phyloP scores from a whole-genome alignment of 495 filamentous ascomycete genomes.

The Amniculicola lignicola region DNA sequence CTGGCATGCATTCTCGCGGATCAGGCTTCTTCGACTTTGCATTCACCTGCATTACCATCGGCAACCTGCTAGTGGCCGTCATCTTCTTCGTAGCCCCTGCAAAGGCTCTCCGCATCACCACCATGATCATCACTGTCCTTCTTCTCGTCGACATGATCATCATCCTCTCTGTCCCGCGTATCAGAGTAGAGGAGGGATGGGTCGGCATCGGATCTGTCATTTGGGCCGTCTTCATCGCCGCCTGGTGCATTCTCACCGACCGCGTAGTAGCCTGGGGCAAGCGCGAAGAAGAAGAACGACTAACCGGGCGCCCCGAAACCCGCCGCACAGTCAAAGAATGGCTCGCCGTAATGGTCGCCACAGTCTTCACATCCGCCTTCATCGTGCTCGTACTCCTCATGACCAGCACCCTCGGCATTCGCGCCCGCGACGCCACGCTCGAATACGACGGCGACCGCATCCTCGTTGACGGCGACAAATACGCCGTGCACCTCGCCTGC shows the following conservation, averaged over 20 bases:
- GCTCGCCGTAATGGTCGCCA: conserved; percentile 75
- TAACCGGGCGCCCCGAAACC: conserved; percentile 87
- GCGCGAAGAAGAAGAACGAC: conserved; percentile 80
- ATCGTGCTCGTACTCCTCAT: conserved; percentile 65
- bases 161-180: conserved; percentile 65
- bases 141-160: conserved; percentile 76
- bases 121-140: conserved; percentile 63
- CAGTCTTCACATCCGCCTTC: conserved; percentile 63
- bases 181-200: conserved; percentile 83
- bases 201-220: conserved; percentile 80
- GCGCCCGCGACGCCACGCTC: conserved; percentile 70
- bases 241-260: conserved; percentile 61
- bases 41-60: conserved; percentile 43
- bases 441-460: conserved; percentile 66
- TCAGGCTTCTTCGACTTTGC: conserved; percentile 87
- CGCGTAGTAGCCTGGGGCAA: conserved; percentile 88
- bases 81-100: conserved; percentile 85
- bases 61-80: conserved; percentile 70
- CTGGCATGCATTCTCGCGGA: conserved; percentile 77
- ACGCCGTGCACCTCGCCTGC: conserved; percentile 82
- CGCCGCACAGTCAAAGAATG: conserved; percentile 79
- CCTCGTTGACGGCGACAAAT: conserved; percentile 76
- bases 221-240: conserved; percentile 65
- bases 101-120: conserved; percentile 66
- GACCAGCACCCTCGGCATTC: conserved; percentile 73